Evolutionary conservation across 163 green algal species (phyloP), one percentile per base, ranked within the genome.

Genomic region (Chlorella variabilis): DNA sequence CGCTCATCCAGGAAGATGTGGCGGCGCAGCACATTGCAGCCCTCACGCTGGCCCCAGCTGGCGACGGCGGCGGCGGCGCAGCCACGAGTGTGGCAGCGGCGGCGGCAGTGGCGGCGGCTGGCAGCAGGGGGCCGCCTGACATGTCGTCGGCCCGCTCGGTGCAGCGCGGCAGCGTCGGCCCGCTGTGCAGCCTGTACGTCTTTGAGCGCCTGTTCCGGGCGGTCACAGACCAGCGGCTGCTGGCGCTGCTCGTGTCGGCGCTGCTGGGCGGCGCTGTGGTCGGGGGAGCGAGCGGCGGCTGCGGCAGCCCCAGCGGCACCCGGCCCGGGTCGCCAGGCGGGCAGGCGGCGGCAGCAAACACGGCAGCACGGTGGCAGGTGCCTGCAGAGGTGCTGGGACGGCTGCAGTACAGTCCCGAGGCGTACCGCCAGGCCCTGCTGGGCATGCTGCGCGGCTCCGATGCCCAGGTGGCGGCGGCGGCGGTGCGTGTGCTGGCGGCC

Each of bases 151-250:
- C 23, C 2, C 68, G 39, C 0, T 36, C 71, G 29, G 41, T 86
- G 58, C 73, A 69, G 59, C 48, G 58, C 5, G 78, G 83, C 58
- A 63, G 4, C 18, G 83, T 91, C 75, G 84, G 85, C 4, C 85
- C 89, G 6, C 83, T 93, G 58, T 87, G 84, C 74, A 77, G 85
- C 34, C 76, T 97, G 42, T 96, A 94, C 80, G 81, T 94, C 15
- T 77, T 97, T 56, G 94, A 97, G 87, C 91, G 93, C 1, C 45
- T 97, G 21, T 91, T 98, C 48, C 69, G 87, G 6, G 80, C 95
- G 5, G 71, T 98, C 51, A 90, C 82, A 3, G 90, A 96, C 77
- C 42, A 68, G 3, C 84, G 84, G 7, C 82, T 98, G 29, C 38
- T 88, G 13, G 74, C 83, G 61, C 34, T 82, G 27, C 59, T 93